Evolutionary conservation across 768 basidiomycete genomes (phyloP).

Genomic region (Macrolepiota albuminosa): DNA sequence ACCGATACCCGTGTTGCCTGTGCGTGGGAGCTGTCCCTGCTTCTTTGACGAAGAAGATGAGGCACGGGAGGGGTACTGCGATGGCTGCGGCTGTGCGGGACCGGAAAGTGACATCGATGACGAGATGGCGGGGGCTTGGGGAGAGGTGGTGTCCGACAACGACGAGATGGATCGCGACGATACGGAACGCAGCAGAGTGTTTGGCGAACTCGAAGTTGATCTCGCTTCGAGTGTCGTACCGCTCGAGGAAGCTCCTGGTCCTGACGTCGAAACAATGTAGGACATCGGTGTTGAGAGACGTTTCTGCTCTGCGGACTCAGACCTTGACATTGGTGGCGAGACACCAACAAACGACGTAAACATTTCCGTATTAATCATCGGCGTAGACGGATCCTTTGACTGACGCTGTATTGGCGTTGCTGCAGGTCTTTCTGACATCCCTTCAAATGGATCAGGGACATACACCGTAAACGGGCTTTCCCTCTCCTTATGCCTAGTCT

Average conservation of each 20-base stretch:
- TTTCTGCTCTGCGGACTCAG: background rate
- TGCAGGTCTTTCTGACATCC: slow-evolving; percentile 1
- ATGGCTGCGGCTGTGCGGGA: background rate
- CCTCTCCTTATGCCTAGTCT: slow-evolving; percentile 32
- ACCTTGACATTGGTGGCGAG: slow-evolving; percentile 5
- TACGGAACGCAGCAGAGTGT: background rate
- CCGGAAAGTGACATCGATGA: background rate
- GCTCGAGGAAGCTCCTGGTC: background rate
- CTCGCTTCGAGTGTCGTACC: background rate
- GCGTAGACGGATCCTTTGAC: background rate
- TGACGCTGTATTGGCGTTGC: background rate
- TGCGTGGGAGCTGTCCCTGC: background rate
- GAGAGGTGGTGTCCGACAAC: background rate
- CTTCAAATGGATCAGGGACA: slow-evolving; percentile 17
- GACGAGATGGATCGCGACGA: background rate
- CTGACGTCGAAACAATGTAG: background rate
- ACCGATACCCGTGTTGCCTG: slow-evolving; percentile 11
- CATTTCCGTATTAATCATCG: background rate
- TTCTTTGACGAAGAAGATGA: background rate
- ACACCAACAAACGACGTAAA: background rate
- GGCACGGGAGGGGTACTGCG: background rate
- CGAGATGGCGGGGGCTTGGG: background rate
- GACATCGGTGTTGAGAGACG: background rate
- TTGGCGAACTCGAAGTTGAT: background rate
- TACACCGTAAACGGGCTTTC: slow-evolving; percentile 41